Base-by-base conservation (phyloP, 2,329 filamentous ascomycete species). In the Bipolaris victoriae region DNA sequence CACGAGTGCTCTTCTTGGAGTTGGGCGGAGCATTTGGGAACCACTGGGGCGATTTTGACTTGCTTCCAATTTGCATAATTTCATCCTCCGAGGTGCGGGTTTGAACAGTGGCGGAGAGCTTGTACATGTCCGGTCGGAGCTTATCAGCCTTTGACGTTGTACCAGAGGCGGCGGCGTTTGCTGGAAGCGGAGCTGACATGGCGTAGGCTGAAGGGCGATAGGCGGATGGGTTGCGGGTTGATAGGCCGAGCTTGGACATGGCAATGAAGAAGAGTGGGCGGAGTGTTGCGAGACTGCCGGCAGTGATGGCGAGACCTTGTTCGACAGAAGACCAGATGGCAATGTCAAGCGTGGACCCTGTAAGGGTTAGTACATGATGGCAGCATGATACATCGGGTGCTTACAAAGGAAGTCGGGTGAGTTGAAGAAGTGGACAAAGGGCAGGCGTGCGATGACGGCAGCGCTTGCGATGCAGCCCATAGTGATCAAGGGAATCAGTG, bases 391-490 rank as follows among this genome's bases (percentile, higher is more conserved):
- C 1, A n/a, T 10, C 26, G 5, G n/a, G 0, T 0, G 52, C 63
- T 54, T 66, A 71, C 70, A 76, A 11, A 76, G 66, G 51, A 76
- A 76, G 55, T 76, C 74, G 0, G 65, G 62, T 0, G 62, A 64
- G 20, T 66, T 65, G 37, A 76, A 71, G 18, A 68, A 62, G 7
- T 61, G 47, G 16, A 76, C 39, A 47, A 68, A 76, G 1, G 73
- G 69, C 4, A 71, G 43, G 7, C 74, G 67, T 1, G 68, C 73
- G 31, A 75, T 65, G 24, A 76, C 70, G 6, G 73, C 74, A 10
- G 71, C 67, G 37, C 72, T 75, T 40, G 74, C 74, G 52, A 84
- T 71, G 58, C 82, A 77, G 3, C 81, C 83, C 72, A 84, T 78
- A 41, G 81, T 77, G 6, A 85, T 71, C 33, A 86, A 76, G 3